phyloP scores from a whole-genome alignment of 345 rosid species.

The Rhodamnia rubescens region DNA sequence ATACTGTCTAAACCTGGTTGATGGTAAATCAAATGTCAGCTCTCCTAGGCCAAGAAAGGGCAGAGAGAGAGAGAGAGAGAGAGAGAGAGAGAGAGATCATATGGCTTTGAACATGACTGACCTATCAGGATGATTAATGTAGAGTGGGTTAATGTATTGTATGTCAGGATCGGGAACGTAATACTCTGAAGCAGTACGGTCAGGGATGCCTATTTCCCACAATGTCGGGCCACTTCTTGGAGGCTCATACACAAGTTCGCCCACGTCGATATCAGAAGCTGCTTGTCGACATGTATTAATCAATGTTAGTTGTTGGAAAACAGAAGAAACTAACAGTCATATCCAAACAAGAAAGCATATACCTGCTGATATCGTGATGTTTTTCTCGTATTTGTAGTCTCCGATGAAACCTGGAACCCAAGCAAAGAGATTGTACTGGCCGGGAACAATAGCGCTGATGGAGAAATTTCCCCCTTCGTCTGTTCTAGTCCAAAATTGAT shows the following conservation, averaged over 20 bases:
- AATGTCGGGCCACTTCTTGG: constrained; percentile 73
- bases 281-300: not conserved
- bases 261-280: constrained; percentile 37
- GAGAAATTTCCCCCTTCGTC: constrained; percentile 50
- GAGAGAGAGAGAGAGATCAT: not conserved
- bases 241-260: constrained; percentile 61
- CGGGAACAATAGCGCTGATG: constrained; percentile 33
- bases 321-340: not conserved
- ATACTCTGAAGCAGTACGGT: constrained; percentile 76
- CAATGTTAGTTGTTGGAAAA: not conserved
- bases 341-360: not conserved
- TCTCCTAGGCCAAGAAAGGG: not conserved
- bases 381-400: constrained; percentile 43
- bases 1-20: constrained; percentile 60
- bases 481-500: constrained; percentile 77
- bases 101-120: not conserved
- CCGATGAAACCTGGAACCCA: constrained; percentile 77
- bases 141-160: constrained; percentile 44
- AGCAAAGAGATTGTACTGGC: constrained; percentile 60
- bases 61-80: not conserved
- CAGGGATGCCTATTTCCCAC: constrained; percentile 95
- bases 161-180: constrained; percentile 77
- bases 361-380: constrained; percentile 48
- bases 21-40: not conserved
- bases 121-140: constrained; percentile 51